Evolutionary conservation across 2,329 filamentous ascomycete genomes (phyloP).

Genomic region (Talaromyces sp.): DNA sequence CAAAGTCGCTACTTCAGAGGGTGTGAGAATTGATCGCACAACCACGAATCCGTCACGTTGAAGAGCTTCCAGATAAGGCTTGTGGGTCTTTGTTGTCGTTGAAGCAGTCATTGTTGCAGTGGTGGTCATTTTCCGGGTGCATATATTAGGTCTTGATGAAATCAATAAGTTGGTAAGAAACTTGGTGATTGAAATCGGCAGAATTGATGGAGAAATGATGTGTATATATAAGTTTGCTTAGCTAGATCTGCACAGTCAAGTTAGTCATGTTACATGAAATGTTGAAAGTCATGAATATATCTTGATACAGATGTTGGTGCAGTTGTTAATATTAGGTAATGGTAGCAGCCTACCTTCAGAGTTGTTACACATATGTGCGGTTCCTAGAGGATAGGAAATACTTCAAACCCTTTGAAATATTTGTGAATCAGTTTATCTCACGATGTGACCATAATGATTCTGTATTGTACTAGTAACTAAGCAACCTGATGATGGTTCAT

Average conservation of each 20-base stretch:
- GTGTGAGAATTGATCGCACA: constrained; percentile 62
- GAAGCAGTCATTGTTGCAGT: constrained; percentile 3
- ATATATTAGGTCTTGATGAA: neutral
- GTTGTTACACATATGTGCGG: neutral
- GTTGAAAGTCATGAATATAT: neutral
- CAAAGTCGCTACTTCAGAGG: constrained; percentile 55
- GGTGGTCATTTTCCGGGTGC: neutral
- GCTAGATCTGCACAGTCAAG: neutral
- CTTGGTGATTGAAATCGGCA: neutral
- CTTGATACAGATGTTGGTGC: neutral
- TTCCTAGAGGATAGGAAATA: neutral
- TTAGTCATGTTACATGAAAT: neutral
- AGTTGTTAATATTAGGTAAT: neutral
- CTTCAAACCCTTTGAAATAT: neutral
- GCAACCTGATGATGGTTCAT: neutral
- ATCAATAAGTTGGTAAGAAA: neutral
- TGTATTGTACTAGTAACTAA: neutral
- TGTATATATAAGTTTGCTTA: neutral
- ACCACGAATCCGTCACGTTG: constrained; percentile 72
- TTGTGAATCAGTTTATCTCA: neutral
- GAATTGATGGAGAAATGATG: neutral
- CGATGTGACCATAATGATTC: neutral
- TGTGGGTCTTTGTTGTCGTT: neutral
- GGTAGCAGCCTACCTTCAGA: neutral
- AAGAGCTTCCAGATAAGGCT: constrained; percentile 53